A percentile compares a stretch with the other conserved stretches of the same genome.
Evolutionary conservation across 768 basidiomycete genomes (phyloP).

Genomic region (Steccherinum ochraceum): DNA sequence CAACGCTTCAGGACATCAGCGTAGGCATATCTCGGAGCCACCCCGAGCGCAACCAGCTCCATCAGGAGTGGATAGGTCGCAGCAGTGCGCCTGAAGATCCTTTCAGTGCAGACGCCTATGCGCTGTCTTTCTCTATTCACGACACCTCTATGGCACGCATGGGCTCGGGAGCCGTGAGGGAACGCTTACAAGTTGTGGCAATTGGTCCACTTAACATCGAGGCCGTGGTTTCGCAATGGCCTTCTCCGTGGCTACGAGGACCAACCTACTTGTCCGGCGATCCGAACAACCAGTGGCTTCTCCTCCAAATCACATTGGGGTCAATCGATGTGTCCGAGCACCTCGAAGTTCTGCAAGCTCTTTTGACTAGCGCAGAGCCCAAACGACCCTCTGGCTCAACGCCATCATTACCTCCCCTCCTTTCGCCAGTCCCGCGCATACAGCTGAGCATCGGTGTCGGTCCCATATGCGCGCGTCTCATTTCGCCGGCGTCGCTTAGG

Average conservation of each 20-base stretch:
- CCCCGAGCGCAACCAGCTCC: slow-evolving; percentile 34
- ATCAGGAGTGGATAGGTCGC: slow-evolving; percentile 49
- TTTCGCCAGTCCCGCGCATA: slow-evolving; percentile 44
- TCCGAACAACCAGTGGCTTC: slow-evolving; percentile 51
- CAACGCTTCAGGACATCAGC: slow-evolving; percentile 34
- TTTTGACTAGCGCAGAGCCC: slow-evolving; percentile 25
- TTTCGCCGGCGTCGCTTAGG: slow-evolving; percentile 34
- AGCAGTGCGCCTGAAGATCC: slow-evolving; percentile 22
- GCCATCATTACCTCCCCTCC: slow-evolving; percentile 16
- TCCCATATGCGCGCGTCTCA: slow-evolving; percentile 42
- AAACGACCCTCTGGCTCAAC: slow-evolving; percentile 12
- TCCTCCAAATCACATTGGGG: slow-evolving; percentile 27
- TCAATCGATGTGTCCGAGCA: slow-evolving; percentile 47
- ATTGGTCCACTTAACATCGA: slow-evolving; percentile 35
- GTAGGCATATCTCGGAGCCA: slow-evolving; percentile 44
- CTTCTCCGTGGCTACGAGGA: slow-evolving; percentile 44
- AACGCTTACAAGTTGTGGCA: slow-evolving; percentile 32
- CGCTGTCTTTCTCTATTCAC: slow-evolving; percentile 36
- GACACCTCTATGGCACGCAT: slow-evolving; percentile 40
- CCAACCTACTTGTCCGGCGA: slow-evolving; percentile 49
- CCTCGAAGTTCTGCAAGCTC: slow-evolving; percentile 42
- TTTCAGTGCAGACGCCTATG: slow-evolving; percentile 44
- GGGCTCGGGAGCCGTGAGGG: slow-evolving; percentile 13
- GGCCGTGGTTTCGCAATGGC: slow-evolving; percentile 53
- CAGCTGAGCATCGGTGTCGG: slow-evolving; percentile 43